Percentiles rank a stretch among this genome's conserved stretches.
Conservation (phyloP, 768 basidiomycete species). For the Psilocybe cubensis region DNA sequence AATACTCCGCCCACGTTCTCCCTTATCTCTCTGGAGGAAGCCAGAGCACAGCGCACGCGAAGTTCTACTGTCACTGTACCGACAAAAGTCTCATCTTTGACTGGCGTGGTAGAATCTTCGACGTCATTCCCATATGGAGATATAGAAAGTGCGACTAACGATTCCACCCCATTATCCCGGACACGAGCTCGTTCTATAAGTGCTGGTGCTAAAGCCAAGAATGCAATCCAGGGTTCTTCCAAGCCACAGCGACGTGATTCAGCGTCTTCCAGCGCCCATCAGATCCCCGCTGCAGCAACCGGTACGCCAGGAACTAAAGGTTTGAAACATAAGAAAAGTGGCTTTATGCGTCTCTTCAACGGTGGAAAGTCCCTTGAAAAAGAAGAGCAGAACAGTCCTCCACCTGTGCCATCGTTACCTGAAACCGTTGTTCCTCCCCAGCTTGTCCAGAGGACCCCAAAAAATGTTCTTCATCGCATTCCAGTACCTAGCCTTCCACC, state of each 20-base stretch:
- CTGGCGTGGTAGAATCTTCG: slow-evolving; percentile 26
- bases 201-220: slow-evolving; percentile 56
- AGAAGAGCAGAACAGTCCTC: slow-evolving; percentile 48
- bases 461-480: slow-evolving; percentile 38
- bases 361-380: slow-evolving; percentile 50
- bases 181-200: slow-evolving; percentile 65
- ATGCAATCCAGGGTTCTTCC: slow-evolving; percentile 43
- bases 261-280: slow-evolving; percentile 31
- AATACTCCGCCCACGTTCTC: slow-evolving; percentile 53
- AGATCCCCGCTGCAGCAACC: slow-evolving; percentile 10
- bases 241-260: slow-evolving; percentile 48
- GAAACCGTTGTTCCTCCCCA: slow-evolving; percentile 25
- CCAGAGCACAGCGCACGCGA: slow-evolving; percentile 70
- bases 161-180: slow-evolving; percentile 16
- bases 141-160: slow-evolving; percentile 25
- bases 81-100: slow-evolving; percentile 26
- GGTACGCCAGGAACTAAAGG: slow-evolving; percentile 40
- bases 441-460: slow-evolving; percentile 32
- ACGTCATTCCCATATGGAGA: slow-evolving; percentile 37
- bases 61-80: slow-evolving; percentile 41
- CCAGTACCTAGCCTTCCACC: slow-evolving; percentile 46
- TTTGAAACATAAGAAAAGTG: slow-evolving; percentile 80
- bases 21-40: slow-evolving; percentile 80
- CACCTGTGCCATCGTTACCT: slow-evolving; percentile 59
- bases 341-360: slow-evolving; percentile 79